Base-by-base conservation (phyloP, 495 filamentous ascomycete genomes). In the Physcia stellaris region DNA sequence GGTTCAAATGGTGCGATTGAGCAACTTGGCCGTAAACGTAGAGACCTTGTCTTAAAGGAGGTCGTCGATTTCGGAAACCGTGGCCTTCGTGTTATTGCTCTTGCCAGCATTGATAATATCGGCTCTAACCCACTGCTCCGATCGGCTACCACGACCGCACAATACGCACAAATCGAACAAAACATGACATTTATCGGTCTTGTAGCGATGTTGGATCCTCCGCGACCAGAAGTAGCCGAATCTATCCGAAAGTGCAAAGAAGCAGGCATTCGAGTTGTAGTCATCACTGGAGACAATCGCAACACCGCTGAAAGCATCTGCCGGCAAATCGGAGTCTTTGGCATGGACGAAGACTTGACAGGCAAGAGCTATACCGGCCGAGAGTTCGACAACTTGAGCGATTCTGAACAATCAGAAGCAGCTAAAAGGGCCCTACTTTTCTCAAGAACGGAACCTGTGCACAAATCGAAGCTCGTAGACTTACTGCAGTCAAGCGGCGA, bases 231-330 rank as follows among this genome's bases (percentile, higher is more conserved):
- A 58, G 92, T 95, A 15, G 69, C 79, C 30, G 71, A 64, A 29
- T 84, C 90, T 18, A 94, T 99, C 52, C 67, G 68, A 51, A 83
- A 86, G 57, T 96, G 92, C 58, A 80, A 77, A 48, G 77, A 81
- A 40, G 92, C 92, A 47, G 92, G 92, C 45, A 94, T 99, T 48
- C 80, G 92, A 24, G 87, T 99, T 24, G 80, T 99, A 50, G 92
- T 99, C 32, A 94, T 99, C 54, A 99, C 92, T 22, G 92, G 92
- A 48, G 92, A 99, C 60, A 96, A 94, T 58, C 86, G 79, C 50
- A 90, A 88, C 63, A 99, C 92, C 0, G 92, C 92, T 5, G 92
- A 99, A 60, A 87, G 84, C 28, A 94, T 99, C 52, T 96, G 92
- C 62, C 83, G 88, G 37, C 82, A 90, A 52, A 96, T 99, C 50